A percentile compares a stretch with the other conserved stretches of the same genome.
phyloP scores from a whole-genome alignment of 805 yeast species.

The Yamadazyma phyllophila region DNA sequence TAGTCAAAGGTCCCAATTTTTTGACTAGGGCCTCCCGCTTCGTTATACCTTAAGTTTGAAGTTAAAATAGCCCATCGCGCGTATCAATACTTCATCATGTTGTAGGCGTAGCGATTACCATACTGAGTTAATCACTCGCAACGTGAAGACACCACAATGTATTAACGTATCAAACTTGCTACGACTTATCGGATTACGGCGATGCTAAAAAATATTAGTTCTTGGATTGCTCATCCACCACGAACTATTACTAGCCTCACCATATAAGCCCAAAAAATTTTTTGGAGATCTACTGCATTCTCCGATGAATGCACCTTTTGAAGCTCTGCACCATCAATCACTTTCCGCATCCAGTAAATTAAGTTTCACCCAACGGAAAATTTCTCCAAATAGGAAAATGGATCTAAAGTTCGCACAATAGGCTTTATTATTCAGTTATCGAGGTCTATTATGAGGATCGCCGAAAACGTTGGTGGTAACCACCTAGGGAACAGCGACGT shows the following conservation, averaged over 20 bases:
- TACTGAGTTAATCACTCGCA: too few relatives aligned
- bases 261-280: neutral
- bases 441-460: neutral
- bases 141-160: too few relatives aligned
- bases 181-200: too few relatives aligned
- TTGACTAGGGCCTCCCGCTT: too few relatives aligned
- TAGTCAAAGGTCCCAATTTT: too few relatives aligned
- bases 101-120: too few relatives aligned
- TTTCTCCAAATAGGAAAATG: neutral
- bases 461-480: neutral
- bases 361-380: constrained; percentile 2
- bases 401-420: neutral
- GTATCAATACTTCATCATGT: too few relatives aligned
- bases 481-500: neutral
- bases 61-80: too few relatives aligned
- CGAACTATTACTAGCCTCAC: neutral
- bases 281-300: neutral
- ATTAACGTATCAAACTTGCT: too few relatives aligned
- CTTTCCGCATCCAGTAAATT: neutral
- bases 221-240: neutral
- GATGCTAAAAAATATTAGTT: neutral
- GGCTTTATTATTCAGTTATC: neutral
- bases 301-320: neutral
- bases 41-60: too few relatives aligned
- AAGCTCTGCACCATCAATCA: neutral